Conservation (phyloP, 192 early-diverging fungal genomes). For the Backusella australiensis region DNA sequence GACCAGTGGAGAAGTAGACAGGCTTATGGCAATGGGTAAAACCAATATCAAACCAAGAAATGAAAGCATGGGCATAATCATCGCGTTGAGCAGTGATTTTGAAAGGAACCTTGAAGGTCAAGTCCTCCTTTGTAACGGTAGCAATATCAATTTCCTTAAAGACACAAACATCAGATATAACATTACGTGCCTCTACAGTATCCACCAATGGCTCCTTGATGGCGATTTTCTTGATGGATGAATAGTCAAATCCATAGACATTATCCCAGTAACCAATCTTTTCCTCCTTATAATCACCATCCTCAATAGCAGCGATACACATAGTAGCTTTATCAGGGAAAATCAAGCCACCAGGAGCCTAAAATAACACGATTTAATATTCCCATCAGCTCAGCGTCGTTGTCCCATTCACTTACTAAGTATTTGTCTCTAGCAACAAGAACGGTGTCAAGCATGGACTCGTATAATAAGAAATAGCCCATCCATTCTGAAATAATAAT, state of each 20-base stretch:
- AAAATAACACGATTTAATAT: neutral
- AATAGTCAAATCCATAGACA: slow-evolving; percentile 96
- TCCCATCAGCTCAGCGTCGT: neutral
- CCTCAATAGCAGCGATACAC: slow-evolving; percentile 88
- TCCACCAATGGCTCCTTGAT: slow-evolving; percentile 92
- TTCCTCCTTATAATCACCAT: slow-evolving; percentile 75
- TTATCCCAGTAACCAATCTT: slow-evolving; percentile 72
- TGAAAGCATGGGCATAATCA: slow-evolving; percentile 91
- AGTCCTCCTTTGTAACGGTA: slow-evolving; percentile 86
- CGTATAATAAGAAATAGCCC: slow-evolving; percentile 98
- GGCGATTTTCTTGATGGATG: slow-evolving; percentile 85
- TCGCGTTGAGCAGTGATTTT: slow-evolving; percentile 70
- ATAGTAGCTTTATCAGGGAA: slow-evolving; percentile 85
- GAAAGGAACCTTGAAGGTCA: slow-evolving; percentile 84
- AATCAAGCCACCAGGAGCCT: slow-evolving; percentile 82
- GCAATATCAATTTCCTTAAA: slow-evolving; percentile 76
- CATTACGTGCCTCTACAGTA: slow-evolving; percentile 82
- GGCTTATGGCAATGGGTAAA: slow-evolving; percentile 91
- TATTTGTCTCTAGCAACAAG: slow-evolving; percentile 93
- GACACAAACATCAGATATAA: slow-evolving; percentile 73
- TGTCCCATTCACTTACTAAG: slow-evolving; percentile 40
- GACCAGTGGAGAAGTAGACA: slow-evolving; percentile 78
- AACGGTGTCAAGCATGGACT: slow-evolving; percentile 99
- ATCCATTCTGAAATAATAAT: slow-evolving; percentile 99
- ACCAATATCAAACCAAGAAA: slow-evolving; percentile 95